Percentiles rank a stretch among this genome's conserved stretches.
phyloP scores from a whole-genome alignment of 2,329 filamentous ascomycete species.

The Tolypocladium nubicola region DNA sequence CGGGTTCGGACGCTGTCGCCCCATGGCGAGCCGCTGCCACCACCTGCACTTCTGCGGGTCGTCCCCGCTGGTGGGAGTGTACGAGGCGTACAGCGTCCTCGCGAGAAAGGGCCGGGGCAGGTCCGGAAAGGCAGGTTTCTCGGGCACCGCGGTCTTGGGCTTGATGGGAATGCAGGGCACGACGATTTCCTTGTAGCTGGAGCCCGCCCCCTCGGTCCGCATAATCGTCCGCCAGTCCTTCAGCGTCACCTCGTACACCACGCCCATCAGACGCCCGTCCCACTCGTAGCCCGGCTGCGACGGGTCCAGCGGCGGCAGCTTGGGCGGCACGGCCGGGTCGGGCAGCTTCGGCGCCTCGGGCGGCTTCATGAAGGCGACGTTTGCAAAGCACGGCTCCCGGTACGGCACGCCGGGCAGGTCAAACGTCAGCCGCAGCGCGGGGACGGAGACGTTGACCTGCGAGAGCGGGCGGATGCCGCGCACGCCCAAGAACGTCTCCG shows the following conservation, averaged over 20 bases:
- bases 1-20: conserved; percentile 47
- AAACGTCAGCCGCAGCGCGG: conserved; percentile 68
- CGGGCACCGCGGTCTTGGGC: conserved; percentile 47
- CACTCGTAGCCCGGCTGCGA: conserved; percentile 31
- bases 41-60: conserved; percentile 26
- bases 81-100: conserved; percentile 71
- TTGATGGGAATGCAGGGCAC: conserved; percentile 68
- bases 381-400: conserved; percentile 84
- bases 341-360: conserved; percentile 27
- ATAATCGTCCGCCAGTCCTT: conserved; percentile 79
- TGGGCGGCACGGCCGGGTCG: conserved; percentile 15
- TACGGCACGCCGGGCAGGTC: conserved; percentile 82
- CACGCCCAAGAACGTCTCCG: conserved; percentile 65
- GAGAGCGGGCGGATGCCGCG: conserved; percentile 76
- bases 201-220: conserved; percentile 78
- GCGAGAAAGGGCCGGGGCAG: conserved; percentile 61
- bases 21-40: conserved; percentile 34
- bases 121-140: conserved; percentile 43
- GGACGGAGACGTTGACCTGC: conserved; percentile 71
- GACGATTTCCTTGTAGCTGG: conserved; percentile 73
- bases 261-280: conserved; percentile 77
- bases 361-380: conserved; percentile 53
- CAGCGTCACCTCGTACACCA: conserved; percentile 87
- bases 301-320: conserved; percentile 14
- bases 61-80: conserved; percentile 23